Base-by-base conservation (phyloP, 2,329 filamentous ascomycete genomes). In the Colletotrichum viniferum region DNA sequence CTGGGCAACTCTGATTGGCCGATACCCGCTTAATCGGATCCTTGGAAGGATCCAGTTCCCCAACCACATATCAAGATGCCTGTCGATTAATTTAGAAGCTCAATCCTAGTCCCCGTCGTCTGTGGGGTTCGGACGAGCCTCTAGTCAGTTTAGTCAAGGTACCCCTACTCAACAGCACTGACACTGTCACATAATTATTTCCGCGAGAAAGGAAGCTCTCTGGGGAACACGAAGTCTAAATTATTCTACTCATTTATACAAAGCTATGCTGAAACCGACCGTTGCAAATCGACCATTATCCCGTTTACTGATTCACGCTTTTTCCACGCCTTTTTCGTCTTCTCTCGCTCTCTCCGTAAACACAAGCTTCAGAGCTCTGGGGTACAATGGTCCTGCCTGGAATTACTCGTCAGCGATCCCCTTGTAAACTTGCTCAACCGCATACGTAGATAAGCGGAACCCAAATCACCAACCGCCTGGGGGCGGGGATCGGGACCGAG, bases 351-450 rank as follows among this genome's bases (percentile, higher is more conserved):
- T 55, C 16, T 75, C 69, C 64, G 14, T 52, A 28, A 76, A 76
- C 14, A 74, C 64, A 18, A 76, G 43, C 52, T 55, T 73, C 24
- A 76, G 36, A 7, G 64, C 66, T 34, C 74, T 67, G 30, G 74
- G 74, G 52, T 71, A 76, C 26, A 76, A 61, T 9, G 74, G 74
- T 18, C 74, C 74, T 18, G 74, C 74, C 73, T 75, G 73, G 16
- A 58, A 48, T 28, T 36, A 38, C 21, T 26, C 24, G 68, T 74
- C 61, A 74, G 68, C 36, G 21, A 24, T 56, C 7, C 16, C 26
- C 52, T n/a, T n/a, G 36, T 43, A 74, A 21, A 67, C 34, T 58
- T 66, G 62, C 61, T 60, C 65, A 43, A 26, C 30, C 21, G 43
- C 43, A 52, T 16, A 21, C 64, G 34, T 56, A 48, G n/a, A 38